phyloP scores from a whole-genome alignment of 2,329 filamentous ascomycete genomes.

The Fusarium sp. region DNA sequence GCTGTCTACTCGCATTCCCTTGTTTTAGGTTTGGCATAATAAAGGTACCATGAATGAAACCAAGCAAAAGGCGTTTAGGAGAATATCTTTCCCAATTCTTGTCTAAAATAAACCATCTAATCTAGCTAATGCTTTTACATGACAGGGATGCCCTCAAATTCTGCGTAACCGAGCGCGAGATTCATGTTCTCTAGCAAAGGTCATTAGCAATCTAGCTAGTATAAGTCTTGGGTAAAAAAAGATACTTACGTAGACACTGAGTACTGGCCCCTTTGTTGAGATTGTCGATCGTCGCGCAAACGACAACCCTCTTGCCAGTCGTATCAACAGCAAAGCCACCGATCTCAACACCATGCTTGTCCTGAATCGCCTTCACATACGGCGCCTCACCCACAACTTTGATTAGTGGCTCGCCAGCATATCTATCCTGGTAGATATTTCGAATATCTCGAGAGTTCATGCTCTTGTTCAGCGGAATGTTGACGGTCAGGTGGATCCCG shows the following conservation, averaged over 20 bases:
- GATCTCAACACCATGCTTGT: slow-evolving; percentile 92
- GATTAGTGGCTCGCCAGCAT: slow-evolving; percentile 94
- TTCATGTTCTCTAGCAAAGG: slow-evolving; percentile 87
- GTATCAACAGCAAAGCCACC: slow-evolving; percentile 94
- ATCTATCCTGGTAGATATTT: slow-evolving; percentile 95
- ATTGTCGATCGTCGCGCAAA: slow-evolving; percentile 55
- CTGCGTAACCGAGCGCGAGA: slow-evolving; percentile 87
- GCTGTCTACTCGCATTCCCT: slow-evolving; percentile 12
- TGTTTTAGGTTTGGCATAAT: neutral
- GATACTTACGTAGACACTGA: slow-evolving; percentile 1
- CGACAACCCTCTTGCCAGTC: slow-evolving; percentile 90
- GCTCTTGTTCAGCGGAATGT: slow-evolving; percentile 85
- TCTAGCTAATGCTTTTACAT: too few species aligned
- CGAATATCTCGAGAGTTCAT: slow-evolving; percentile 95
- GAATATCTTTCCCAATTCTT: too few species aligned
- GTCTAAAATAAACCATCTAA: too few species aligned
- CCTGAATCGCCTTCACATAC: slow-evolving; percentile 80
- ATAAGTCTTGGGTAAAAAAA: neutral
- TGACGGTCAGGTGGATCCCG: slow-evolving; percentile 93
- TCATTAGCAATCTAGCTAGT: slow-evolving; percentile 69
- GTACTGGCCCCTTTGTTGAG: slow-evolving; percentile 9
- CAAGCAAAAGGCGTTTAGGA: too few species aligned
- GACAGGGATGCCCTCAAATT: slow-evolving; percentile 87
- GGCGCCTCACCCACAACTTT: slow-evolving; percentile 93
- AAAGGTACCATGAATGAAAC: too few species aligned